phyloP scores from a whole-genome alignment of 805 yeast genomes.

The Metschnikowia aberdeeniae region DNA sequence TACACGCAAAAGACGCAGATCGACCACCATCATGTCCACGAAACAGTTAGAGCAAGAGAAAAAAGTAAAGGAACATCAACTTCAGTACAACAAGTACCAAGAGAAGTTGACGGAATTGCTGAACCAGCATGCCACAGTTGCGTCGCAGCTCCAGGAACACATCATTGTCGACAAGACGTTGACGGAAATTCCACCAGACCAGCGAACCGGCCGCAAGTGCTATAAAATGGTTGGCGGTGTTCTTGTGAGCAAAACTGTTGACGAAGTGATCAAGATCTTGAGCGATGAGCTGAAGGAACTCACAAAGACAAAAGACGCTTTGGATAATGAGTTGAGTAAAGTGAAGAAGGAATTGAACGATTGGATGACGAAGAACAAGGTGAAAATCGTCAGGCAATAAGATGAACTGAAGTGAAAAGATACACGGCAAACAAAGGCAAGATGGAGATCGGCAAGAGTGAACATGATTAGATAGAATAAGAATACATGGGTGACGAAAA shows the following conservation, averaged over 20 bases:
- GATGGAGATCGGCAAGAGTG: not conserved
- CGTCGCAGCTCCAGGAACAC: conserved; percentile 40
- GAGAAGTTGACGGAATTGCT: conserved; percentile 37
- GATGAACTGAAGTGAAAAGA: not conserved
- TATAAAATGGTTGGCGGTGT: conserved; percentile 95
- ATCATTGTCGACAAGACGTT: conserved; percentile 39
- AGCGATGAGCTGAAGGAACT: conserved; percentile 42
- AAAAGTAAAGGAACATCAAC: conserved; percentile 40
- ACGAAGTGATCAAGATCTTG: conserved; percentile 65
- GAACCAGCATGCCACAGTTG: conserved; percentile 31
- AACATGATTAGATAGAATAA: not conserved
- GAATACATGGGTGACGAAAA: not conserved
- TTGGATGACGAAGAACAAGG: conserved; percentile 41
- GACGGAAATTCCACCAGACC: conserved; percentile 29
- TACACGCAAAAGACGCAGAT: not conserved
- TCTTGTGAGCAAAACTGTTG: conserved; percentile 74
- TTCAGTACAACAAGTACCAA: conserved; percentile 38
- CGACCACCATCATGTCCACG: conserved; percentile 11
- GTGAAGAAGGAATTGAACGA: conserved; percentile 32
- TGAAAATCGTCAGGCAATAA: conserved; percentile 35
- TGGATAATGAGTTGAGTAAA: conserved; percentile 25
- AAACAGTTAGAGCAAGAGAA: conserved; percentile 23
- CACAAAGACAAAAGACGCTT: conserved; percentile 17
- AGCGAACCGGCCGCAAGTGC: conserved; percentile 60
- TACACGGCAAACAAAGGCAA: not conserved